Evolutionary conservation across 371 early-diverging fungal species (phyloP).

Genomic region (Furculomyces boomerangus): DNA sequence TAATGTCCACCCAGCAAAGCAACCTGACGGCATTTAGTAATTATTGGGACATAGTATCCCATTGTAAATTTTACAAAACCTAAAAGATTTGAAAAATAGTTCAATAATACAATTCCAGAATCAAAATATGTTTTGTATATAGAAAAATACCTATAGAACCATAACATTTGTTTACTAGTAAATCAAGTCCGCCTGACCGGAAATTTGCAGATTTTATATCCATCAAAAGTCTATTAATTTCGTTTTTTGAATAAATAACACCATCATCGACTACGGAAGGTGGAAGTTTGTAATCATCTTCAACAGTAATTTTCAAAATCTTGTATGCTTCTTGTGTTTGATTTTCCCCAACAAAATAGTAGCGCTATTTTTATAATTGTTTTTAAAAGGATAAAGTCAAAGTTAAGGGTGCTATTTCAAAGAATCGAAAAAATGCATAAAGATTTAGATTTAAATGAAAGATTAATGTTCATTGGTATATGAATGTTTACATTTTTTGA

Average conservation of each 20-base stretch:
- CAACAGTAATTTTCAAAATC: background rate
- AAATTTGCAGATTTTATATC: slow-evolving; percentile 72
- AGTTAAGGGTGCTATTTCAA: background rate
- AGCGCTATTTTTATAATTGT: background rate
- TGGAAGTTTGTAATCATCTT: background rate
- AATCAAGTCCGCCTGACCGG: slow-evolving; percentile 43
- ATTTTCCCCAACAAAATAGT: background rate
- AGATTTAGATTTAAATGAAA: background rate
- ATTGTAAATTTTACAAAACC: slow-evolving; percentile 85
- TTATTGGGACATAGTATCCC: slow-evolving; percentile 80
- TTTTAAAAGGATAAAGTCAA: background rate
- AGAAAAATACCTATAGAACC: background rate
- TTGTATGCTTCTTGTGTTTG: background rate
- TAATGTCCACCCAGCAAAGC: slow-evolving; percentile 89
- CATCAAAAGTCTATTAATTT: slow-evolving; percentile 49
- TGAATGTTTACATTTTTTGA: background rate
- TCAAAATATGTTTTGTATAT: background rate
- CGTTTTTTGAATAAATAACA: slow-evolving; percentile 45
- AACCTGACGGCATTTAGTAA: slow-evolving; percentile 71
- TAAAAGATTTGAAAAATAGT: slow-evolving; percentile 7
- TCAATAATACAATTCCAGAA: background rate
- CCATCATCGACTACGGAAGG: slow-evolving; percentile 2
- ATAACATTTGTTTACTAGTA: background rate
- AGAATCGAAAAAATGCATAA: background rate
- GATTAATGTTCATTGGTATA: background rate